Base-by-base conservation (phyloP, 805 yeast species). In the Scheffersomyces lignosus region DNA sequence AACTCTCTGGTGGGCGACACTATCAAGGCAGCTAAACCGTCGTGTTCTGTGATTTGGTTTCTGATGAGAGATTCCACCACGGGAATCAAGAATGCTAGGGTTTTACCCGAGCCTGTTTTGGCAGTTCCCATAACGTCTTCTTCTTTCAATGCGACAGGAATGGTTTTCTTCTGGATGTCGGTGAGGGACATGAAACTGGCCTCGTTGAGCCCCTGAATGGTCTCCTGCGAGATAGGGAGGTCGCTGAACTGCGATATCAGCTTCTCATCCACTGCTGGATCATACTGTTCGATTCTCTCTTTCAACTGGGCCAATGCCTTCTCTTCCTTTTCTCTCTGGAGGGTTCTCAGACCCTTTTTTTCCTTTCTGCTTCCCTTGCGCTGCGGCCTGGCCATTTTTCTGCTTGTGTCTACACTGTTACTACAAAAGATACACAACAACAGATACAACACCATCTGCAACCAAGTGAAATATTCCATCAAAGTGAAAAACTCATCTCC, bases 1-100 rank as follows among this genome's bases (percentile, higher is more conserved):
- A 89, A 64, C 54, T 89, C 97, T 59, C 97, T 75, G 0, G 96
- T 89, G 4, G 97, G 96, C 1, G 96, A 81, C n/a, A 89, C 80
- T 16, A 89, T 79, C 40, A 89, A 66, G 0, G 96, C 96, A 4
- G 96, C 96, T 27, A 90, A 68, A 1, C 96, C 96, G 58, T 89
- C 97, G 48, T 64, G 71, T 44, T 83, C 93, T 31, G 87, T 80
- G 83, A 95, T 87, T 36, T 74, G 73, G 49, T 81, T 80, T 43
- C 81, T 74, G 40, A 77, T 74, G 38, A 89, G 67, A 34, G 79
- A 79, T 52, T 83, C 90, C 6, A 90, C 62, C 12, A 86, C 75
- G 1, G 97, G 97, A 30, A 89, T 73, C 47, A 89, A 65, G 51
- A 90, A 89, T 8, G 96, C 90, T 40, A 89, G 62, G 0, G 97